Evolutionary conservation across 2,329 filamentous ascomycete species (phyloP), one percentile per base, ranked within the genome.

Genomic region (Fusarium nisikadoi): DNA sequence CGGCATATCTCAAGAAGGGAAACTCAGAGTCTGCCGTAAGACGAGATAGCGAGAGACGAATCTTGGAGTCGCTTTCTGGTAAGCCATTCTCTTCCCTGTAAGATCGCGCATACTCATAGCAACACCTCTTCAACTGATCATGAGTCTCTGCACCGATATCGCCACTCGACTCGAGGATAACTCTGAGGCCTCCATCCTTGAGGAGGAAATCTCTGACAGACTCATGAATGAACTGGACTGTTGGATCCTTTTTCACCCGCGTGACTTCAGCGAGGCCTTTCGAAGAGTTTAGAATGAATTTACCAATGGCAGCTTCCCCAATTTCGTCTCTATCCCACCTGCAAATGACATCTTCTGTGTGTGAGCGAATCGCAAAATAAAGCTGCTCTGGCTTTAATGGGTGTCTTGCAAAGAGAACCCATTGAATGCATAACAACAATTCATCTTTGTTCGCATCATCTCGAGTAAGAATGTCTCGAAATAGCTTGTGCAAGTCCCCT

Each of bases 161-260:
- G 1, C 13, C 41, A 1, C 9, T 11, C 1, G 38, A 23, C 0
- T 61, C 50, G 65, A 68, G 62, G 2, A 78, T 19, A 3, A 53
- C 25, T 0, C 25, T 36, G 0, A 83, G 61, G 0, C 84, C 81
- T 1, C 72, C 53, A 2, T 81, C 79, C 14, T 79, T 80, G 2
- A 85, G 46, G 0, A 88, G 74, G 31, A 85, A 87, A 10, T 87
- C 85, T 7, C 81, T 75, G 0, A 88, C 85, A 0, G 86, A 86
- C 68, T 87, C 84, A 43, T 88, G 86, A 14, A 88, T 87, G 68
- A 53, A 86, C 61, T 86, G 85, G 3, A 86, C 80, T 0, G 71
- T 80, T 5, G 53, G 65, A 1, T 17, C 2, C 0, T 25, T 25
- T 14, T 76, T 65, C 0, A 73, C 68, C 35, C 75, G 79, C 0